phyloP scores from a whole-genome alignment of 768 basidiomycete genomes.

The Naganishia kalamii region DNA sequence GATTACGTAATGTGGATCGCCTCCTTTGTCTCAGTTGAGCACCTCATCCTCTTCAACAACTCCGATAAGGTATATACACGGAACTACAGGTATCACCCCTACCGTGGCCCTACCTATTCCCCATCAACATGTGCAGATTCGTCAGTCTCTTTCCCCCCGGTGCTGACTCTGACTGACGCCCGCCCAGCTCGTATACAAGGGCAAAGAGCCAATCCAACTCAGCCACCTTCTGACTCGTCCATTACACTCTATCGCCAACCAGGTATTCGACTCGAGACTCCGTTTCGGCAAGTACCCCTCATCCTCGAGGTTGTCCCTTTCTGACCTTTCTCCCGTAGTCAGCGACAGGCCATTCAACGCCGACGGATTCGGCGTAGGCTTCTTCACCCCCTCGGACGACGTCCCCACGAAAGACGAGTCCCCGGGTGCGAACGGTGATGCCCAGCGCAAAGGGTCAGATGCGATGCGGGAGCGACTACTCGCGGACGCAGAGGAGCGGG shows the following conservation, averaged over 20 bases:
- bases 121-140: conserved; percentile 32
- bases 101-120: not conserved
- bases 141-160: conserved; percentile 26
- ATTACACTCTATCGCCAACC: conserved; percentile 92
- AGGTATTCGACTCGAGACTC: conserved; percentile 89
- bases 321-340: not conserved
- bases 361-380: conserved; percentile 94
- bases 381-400: no score
- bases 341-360: conserved; percentile 37
- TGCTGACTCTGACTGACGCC: not conserved
- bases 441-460: no score
- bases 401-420: no score
- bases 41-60: not conserved
- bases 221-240: conserved; percentile 91
- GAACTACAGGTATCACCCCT: not conserved
- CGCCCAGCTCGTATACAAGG: conserved; percentile 75
- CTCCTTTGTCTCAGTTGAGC: not conserved
- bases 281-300: conserved; percentile 47
- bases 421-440: no score
- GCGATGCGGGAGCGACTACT: not conserved
- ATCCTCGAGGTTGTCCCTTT: not conserved
- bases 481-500: conserved; percentile 29
- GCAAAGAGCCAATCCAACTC: conserved; percentile 83
- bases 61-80: not conserved
- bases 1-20: not conserved